These are phyloP conservation scores for Parietaria judaica DNA, from an alignment of 306 rosid genomes.

Conservation along the genomic window DNA sequence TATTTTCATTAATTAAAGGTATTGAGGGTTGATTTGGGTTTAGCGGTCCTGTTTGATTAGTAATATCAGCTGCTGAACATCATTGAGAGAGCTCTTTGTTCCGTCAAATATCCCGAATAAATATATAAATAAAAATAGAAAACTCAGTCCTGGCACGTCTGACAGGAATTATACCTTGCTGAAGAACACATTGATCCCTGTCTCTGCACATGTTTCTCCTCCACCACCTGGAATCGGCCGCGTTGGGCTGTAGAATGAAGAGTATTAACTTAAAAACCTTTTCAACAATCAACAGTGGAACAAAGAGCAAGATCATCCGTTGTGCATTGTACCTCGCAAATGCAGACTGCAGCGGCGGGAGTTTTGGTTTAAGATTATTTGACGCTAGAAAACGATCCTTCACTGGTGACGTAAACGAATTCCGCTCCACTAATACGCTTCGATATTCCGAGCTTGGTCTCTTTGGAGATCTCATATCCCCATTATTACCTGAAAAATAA, in stretches of 20 bases:
- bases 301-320: slow-evolving; percentile 3
- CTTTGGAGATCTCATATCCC: slow-evolving; percentile 85
- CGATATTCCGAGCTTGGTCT: slow-evolving; percentile 56
- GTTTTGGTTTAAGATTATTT: slow-evolving; percentile 67
- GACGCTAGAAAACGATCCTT: slow-evolving; percentile 70
- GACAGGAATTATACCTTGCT: slow-evolving; percentile 48
- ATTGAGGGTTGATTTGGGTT: no score
- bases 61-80: no score
- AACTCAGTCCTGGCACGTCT: not conserved
- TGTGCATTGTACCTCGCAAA: slow-evolving; percentile 70
- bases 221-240: slow-evolving; percentile 98
- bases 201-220: slow-evolving; percentile 98
- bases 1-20: no score
- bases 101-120: not conserved
- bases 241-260: slow-evolving; percentile 66
- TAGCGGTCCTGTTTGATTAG: no score
- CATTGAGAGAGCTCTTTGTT: no score
- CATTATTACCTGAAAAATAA: slow-evolving; percentile 64
- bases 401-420: slow-evolving; percentile 83
- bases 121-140: not conserved
- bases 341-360: slow-evolving; percentile 86
- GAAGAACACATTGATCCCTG: slow-evolving; percentile 84
- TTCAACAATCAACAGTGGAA: not conserved
- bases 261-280: slow-evolving; percentile 6
- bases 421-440: slow-evolving; percentile 59